Percentiles rank a stretch among this genome's conserved stretches.
Conservation (phyloP, 345 rosid species). For the Syzygium aqueum region DNA sequence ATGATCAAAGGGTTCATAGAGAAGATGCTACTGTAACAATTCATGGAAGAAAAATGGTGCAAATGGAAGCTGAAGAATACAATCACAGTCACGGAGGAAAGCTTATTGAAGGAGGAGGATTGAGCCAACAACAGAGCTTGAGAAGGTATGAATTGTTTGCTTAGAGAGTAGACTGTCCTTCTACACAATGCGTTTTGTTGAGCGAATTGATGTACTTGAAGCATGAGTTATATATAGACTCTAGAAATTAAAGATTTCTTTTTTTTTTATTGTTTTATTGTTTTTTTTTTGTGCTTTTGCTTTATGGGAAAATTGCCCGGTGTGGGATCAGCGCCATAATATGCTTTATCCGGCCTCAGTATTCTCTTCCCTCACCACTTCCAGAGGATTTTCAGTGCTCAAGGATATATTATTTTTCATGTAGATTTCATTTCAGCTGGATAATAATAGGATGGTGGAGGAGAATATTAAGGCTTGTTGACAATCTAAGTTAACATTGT, state of each 20-base stretch:
- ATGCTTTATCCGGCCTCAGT: not conserved
- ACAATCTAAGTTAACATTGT: not conserved
- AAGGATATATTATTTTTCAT: not conserved
- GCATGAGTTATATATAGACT: not conserved
- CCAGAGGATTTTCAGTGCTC: not conserved
- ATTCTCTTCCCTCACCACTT: not conserved
- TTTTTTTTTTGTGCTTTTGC: not conserved
- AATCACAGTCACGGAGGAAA: not conserved
- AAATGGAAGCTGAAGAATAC: not conserved
- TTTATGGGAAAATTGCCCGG: not conserved
- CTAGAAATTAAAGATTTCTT: not conserved
- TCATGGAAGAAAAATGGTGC: constrained; percentile 5
- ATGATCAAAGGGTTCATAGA: constrained; percentile 1
- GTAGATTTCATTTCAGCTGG: not conserved
- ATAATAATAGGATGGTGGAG: not conserved
- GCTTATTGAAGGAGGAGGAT: not conserved
- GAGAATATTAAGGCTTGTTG: not conserved
- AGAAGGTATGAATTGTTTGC: not conserved
- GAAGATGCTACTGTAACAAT: not conserved
- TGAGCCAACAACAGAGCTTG: not conserved
- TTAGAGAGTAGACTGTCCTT: constrained; percentile 11
- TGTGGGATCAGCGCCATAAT: not conserved
- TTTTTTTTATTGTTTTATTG: not conserved
- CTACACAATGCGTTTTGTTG: not conserved
- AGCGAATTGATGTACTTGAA: constrained; percentile 4